Percentiles rank a stretch among this genome's conserved stretches.
Conservation (phyloP, 169 alveolate genomes). For the Cryptosporidium tyzzeri region DNA sequence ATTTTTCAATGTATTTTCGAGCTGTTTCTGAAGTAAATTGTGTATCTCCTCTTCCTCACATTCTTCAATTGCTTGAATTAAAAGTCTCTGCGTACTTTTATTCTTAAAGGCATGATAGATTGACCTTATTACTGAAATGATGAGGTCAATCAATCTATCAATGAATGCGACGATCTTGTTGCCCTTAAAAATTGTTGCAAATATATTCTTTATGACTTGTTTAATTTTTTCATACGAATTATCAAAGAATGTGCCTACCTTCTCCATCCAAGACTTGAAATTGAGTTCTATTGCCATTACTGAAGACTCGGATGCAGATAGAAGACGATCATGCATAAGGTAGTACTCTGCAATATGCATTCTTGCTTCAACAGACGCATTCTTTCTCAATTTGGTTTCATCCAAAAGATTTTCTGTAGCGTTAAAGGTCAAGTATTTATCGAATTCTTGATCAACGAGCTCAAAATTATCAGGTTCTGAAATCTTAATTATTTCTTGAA, state of each 20-base stretch:
- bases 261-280: constrained; percentile 51
- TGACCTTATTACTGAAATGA: constrained; percentile 42
- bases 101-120: constrained; percentile 36
- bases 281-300: constrained; percentile 51
- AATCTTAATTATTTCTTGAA: background rate
- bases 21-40: constrained; percentile 15
- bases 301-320: constrained; percentile 25
- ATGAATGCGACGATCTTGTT: constrained; percentile 37
- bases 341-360: background rate
- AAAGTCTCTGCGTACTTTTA: constrained; percentile 58
- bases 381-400: background rate
- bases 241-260: constrained; percentile 53
- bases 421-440: constrained; percentile 4
- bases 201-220: constrained; percentile 32
- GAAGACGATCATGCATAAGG: constrained; percentile 19
- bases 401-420: background rate
- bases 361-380: background rate
- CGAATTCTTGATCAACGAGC: constrained; percentile 13
- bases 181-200: constrained; percentile 37
- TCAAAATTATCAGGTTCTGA: constrained; percentile 12
- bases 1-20: constrained; percentile 24
- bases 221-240: constrained; percentile 39
- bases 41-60: constrained; percentile 33
- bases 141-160: constrained; percentile 43
- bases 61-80: constrained; percentile 45